Percentiles rank a stretch among this genome's conserved stretches.
phyloP scores from a whole-genome alignment of 192 early-diverging fungal genomes.

The Podila minutissima region DNA sequence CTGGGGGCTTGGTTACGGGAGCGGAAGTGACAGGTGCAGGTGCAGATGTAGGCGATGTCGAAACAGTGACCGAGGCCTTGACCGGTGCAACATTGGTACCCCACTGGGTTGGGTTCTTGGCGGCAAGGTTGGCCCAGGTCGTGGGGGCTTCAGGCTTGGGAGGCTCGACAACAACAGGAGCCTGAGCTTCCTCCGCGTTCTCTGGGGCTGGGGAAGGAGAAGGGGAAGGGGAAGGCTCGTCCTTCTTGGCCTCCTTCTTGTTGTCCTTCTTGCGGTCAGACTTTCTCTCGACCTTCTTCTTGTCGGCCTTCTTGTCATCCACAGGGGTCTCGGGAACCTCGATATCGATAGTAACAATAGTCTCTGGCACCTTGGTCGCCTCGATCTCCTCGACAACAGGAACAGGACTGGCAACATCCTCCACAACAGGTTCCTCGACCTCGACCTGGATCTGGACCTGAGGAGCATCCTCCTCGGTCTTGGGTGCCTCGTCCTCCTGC shows the following conservation, averaged over 20 bases:
- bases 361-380: not conserved
- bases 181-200: constrained; percentile 16
- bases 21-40: constrained; percentile 15
- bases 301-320: constrained; percentile 28
- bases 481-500: constrained; percentile 21
- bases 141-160: constrained; percentile 61
- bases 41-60: constrained; percentile 31
- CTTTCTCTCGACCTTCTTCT: constrained; percentile 29
- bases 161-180: constrained; percentile 52
- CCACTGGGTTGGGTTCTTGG: constrained; percentile 67
- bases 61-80: constrained; percentile 60
- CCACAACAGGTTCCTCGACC: constrained; percentile 4
- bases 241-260: constrained; percentile 18
- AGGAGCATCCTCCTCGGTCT: constrained; percentile 9
- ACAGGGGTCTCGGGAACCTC: constrained; percentile 38
- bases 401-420: not conserved
- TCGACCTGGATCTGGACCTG: constrained; percentile 5
- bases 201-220: constrained; percentile 17
- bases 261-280: constrained; percentile 24
- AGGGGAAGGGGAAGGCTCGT: constrained; percentile 19
- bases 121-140: constrained; percentile 83
- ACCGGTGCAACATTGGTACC: constrained; percentile 59
- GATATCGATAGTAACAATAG: constrained; percentile 8
- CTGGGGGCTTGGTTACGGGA: constrained; percentile 24
- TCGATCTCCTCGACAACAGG: constrained; percentile 8